Evolutionary conservation across 2,329 filamentous ascomycete genomes (phyloP), one percentile per base, ranked within the genome.

Genomic region (Penicillium thymicola): DNA sequence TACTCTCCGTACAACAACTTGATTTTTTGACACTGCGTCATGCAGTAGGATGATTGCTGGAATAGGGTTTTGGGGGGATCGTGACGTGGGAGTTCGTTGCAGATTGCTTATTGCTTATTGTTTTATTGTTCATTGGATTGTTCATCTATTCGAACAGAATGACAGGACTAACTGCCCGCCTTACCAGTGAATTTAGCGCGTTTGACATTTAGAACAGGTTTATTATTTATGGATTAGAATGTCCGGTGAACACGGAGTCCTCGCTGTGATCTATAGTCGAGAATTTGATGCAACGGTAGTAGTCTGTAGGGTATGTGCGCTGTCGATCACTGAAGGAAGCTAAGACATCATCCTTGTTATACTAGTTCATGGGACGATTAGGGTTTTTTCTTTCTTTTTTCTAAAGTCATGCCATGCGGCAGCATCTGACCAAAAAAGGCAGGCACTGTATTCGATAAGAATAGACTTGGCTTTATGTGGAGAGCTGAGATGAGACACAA

Each of bases 401-500:
- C 21, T 5, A 21, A 28, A 30, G 13, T 16, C 21, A 28, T 50
- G n/a, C 7, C 9, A 25, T 42, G 36, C 28, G 5, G 6, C 7
- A 30, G 21, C 1, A 23, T n/a, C 30, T 5, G 28, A 16, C 34
- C 30, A 28, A 40, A 34, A 56, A 52, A 45, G 14, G 28, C 23
- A 49, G 28, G 25, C 34, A 23, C 40, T 41, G 36, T 4, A 28
- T 46, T 52, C 10, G 16, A 41, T 42, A 56, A 52, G 13, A 43
- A 56, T 52, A 41, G 54, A 36, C 21, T n/a, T 34, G 45, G 37
- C n/a, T 32, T 28, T 45, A 46, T 30, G 40, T 41, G 25, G 36
- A 30, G 34, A 52, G 54, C 47, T 55, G 54, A 46, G 6, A 52
- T 52, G 48, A 56, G 41, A 41, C 41, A 44, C 27, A 23, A 34